Evolutionary conservation across 2,329 filamentous ascomycete species (phyloP), one percentile per base, ranked within the genome.

Genomic region (Cercospora sesami): DNA sequence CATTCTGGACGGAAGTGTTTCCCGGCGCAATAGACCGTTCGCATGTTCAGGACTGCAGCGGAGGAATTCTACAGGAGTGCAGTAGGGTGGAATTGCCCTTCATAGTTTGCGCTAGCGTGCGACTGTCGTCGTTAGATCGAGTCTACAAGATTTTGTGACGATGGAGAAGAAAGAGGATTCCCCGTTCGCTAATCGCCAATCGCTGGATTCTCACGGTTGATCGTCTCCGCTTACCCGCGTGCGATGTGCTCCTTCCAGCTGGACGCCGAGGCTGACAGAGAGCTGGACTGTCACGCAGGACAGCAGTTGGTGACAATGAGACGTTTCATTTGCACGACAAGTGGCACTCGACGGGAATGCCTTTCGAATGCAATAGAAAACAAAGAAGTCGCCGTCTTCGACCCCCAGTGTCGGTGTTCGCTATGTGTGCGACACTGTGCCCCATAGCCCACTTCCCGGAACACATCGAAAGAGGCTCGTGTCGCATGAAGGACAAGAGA

Each of bases 401-500:
- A 31, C 4, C 10, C 31, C 28, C 26, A 30, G 55, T 21, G 30
- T 59, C 23, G 48, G 55, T 59, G 55, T 36, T 18, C 55, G 31
- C 16, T 18, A 23, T 36, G 28, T 58, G 53, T 59, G 55, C 55
- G 30, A 59, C 55, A 21, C 23, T 36, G 55, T 16, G 28, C 55
- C 55, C 55, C 28, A 36, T 16, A 59, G 55, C 55, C 55, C 55
- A 59, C 55, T 21, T 36, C 55, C 30, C 55, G 55, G 55, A 59
- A 59, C 28, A 14, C 55, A 59, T 59, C 30, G 55, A 59, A 23
- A 59, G 55, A 59, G 28, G 55, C 55, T 59, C 55, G 55, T 31
- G 55, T 59, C 18, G 55, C 55, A 36, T 59, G 55, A 16, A 33
- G 55, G 48, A 55, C 48, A 28, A 55, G 48, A 55, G 48, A 9